These are phyloP conservation scores for Bruguiera sexangula DNA, from an alignment of 345 rosid species.

Conservation along the genomic window DNA sequence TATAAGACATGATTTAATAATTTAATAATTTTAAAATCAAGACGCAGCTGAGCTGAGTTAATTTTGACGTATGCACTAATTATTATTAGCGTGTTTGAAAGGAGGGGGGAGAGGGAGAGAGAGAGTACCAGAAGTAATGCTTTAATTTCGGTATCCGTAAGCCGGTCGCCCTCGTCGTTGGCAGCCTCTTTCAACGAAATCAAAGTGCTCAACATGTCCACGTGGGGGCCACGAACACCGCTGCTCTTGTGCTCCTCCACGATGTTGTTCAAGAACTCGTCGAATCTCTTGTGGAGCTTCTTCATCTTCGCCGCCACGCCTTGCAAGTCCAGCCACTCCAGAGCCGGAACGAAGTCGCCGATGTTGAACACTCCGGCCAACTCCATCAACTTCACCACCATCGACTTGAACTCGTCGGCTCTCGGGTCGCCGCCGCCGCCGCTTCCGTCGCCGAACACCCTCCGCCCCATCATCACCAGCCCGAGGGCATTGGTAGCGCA, in stretches of 20 bases:
- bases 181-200: constrained; percentile 40
- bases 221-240: constrained; percentile 21
- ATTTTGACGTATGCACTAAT: too few relatives aligned
- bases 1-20: too few relatives aligned
- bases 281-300: constrained; percentile 72
- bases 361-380: constrained; percentile 81
- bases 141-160: constrained; percentile 83
- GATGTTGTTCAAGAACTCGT: constrained; percentile 51
- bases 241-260: constrained; percentile 55
- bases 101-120: too few relatives aligned
- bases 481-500: constrained; percentile 77
- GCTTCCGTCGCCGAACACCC: constrained; percentile 57
- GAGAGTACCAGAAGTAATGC: constrained; percentile 65
- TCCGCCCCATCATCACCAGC: constrained; percentile 67
- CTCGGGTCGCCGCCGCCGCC: constrained; percentile 43
- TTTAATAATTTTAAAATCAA: too few relatives aligned
- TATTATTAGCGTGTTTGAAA: too few relatives aligned
- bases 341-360: constrained; percentile 76
- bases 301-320: constrained; percentile 84
- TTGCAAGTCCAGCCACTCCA: constrained; percentile 81
- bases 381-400: constrained; percentile 86
- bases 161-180: constrained; percentile 48
- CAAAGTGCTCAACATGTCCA: constrained; percentile 56
- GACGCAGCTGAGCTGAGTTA: too few relatives aligned
- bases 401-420: constrained; percentile 83